phyloP scores from a whole-genome alignment of 2,329 filamentous ascomycete genomes.

The Mariannaea elegans region DNA sequence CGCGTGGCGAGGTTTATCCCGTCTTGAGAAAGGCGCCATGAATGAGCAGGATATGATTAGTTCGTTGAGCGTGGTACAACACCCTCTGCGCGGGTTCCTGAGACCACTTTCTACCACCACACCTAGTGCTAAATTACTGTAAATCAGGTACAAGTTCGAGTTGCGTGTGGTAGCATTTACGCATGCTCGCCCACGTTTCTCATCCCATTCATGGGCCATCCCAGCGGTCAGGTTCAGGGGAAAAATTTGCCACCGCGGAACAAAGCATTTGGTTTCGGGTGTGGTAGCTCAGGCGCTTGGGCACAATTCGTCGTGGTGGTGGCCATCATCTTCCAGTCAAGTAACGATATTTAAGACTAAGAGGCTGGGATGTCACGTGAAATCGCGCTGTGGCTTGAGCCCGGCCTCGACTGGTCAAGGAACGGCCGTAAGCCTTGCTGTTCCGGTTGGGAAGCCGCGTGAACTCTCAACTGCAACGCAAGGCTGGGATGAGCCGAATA shows the following conservation, averaged over 20 bases:
- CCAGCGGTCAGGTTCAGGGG: conserved; percentile 24
- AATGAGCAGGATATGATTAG: conserved; percentile 1
- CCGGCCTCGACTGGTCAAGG: conserved; percentile 8
- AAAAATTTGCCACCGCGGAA: conserved; percentile 20
- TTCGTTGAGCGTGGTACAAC: conserved; percentile 1
- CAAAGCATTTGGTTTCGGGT: neutral
- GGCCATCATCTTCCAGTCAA: neutral
- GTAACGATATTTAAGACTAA: too few relatives aligned
- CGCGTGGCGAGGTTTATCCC: conserved; percentile 31
- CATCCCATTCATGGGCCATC: conserved; percentile 14
- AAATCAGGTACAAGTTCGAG: conserved; percentile 15
- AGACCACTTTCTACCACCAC: conserved; percentile 9
- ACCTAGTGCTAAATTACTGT: neutral
- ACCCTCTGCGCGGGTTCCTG: conserved; percentile 16
- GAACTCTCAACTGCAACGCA: conserved; percentile 6
- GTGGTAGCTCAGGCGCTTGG: conserved; percentile 5
- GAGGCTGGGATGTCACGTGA: conserved; percentile 36
- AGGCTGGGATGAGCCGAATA: conserved; percentile 29
- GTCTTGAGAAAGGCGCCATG: conserved; percentile 1
- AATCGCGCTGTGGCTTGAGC: conserved; percentile 36
- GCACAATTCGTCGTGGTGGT: neutral
- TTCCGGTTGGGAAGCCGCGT: conserved; percentile 5
- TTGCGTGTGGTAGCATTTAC: conserved; percentile 18
- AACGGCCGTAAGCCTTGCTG: neutral
- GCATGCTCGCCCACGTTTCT: conserved; percentile 14